Percentiles rank a stretch among this genome's conserved stretches.
Evolutionary conservation across 306 rosid genomes (phyloP).

Genomic region (Lithocarpus polystachyus): DNA sequence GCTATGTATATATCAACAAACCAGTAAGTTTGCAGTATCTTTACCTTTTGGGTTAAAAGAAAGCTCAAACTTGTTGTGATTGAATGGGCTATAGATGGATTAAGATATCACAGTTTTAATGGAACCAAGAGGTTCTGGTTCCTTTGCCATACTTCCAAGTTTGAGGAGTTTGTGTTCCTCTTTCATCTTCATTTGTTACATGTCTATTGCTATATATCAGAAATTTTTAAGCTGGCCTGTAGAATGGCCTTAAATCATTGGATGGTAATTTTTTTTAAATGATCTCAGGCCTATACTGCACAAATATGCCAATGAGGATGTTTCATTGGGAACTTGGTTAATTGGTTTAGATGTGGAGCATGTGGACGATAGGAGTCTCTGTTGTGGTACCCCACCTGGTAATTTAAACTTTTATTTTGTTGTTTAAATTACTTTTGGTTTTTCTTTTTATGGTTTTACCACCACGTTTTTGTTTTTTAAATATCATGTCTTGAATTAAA

Average conservation of each 20-base stretch:
- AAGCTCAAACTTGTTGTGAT: background rate
- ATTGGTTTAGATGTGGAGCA: conserved; percentile 87
- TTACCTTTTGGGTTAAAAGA: background rate
- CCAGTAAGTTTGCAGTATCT: conserved; percentile 51
- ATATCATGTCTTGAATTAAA: background rate
- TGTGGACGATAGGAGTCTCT: conserved; percentile 76
- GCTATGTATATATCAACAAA: conserved; percentile 71
- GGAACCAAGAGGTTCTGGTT: background rate
- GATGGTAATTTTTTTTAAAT: conserved; percentile 6
- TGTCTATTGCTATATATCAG: background rate
- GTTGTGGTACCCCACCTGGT: conserved; percentile 91
- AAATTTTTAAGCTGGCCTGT: background rate
- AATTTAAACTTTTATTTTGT: conserved; percentile 11
- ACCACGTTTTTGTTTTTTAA: background rate
- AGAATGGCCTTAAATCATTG: conserved; percentile 9
- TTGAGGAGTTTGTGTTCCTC: conserved; percentile 2
- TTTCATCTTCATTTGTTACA: background rate
- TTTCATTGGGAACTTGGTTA: conserved; percentile 89
- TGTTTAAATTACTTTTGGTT: background rate
- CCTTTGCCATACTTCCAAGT: background rate
- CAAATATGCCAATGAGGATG: conserved; percentile 92
- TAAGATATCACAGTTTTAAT: background rate
- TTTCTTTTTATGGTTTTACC: background rate
- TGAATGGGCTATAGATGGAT: background rate
- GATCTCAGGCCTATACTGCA: conserved; percentile 67